Evolutionary conservation across 768 basidiomycete genomes (phyloP), one percentile per base, ranked within the genome.

Genomic region (Psilocybe azurescens): DNA sequence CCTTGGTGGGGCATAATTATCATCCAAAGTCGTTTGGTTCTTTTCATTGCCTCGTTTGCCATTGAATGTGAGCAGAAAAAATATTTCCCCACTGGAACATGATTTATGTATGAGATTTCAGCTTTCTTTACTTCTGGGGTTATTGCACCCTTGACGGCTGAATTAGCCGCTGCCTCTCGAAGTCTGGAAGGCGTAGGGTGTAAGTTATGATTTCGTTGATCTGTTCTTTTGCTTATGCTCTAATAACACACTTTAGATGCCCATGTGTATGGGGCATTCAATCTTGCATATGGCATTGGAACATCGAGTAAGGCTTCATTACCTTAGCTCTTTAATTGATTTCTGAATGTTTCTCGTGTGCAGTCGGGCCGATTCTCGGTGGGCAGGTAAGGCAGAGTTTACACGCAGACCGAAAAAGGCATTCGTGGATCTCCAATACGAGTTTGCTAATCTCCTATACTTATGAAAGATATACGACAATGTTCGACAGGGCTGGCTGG

Each of bases 241-340:
- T 24, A 24, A 24, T 24, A 24, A 24, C 24, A 24, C 24, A 24
- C 24, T 24, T 24, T 24, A 92, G 91, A 89, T 72, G 90, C 83
- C 0, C 90, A 92, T 67, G 81, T 89, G 3, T 93, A 90, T 67
- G 90, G 86, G 3, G 87, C 86, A 0, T 91, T 90, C 70, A 93
- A 91, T 74, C 69, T 92, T 10, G 85, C 85, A 2, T 91, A 86
- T 62, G 90, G 88, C 1, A 70, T 89, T 59, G 90, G 89, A 32
- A 82, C 86, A 36, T 75, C 84, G 50, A 69, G 90, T 90, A 65
- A 71, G 24, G 75, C 16, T 11, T 46, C 57, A 33, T 29, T 16
- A 14, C 39, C 13, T 52, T 38, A 13, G 6, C 14, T 44, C 41
- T 44, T 16, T 11, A n/a, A 16, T 44, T 53, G 18, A 20, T 32